Percentiles rank a stretch among this genome's conserved stretches.
phyloP scores from a whole-genome alignment of 2,329 filamentous ascomycete genomes.

The Xylariomycetidae sp. region DNA sequence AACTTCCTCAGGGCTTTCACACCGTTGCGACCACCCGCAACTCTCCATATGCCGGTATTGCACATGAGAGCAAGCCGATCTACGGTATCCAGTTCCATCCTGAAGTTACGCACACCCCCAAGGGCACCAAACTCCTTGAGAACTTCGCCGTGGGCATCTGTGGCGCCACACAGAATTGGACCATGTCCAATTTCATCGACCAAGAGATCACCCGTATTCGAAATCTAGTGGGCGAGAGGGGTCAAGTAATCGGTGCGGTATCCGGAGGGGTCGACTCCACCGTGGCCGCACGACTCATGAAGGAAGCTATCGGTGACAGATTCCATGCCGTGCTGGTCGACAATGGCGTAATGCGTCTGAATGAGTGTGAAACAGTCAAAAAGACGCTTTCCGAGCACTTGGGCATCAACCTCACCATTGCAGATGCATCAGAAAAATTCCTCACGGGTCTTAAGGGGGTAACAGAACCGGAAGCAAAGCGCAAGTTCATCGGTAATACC shows the following conservation, averaged over 20 bases:
- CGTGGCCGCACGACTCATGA: constrained; percentile 81
- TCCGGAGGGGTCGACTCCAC: constrained; percentile 87
- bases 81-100: constrained; percentile 88
- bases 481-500: constrained; percentile 82
- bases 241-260: constrained; percentile 76
- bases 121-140: constrained; percentile 18
- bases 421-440: constrained; percentile 75
- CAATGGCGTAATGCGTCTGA: constrained; percentile 75
- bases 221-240: constrained; percentile 72
- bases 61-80: constrained; percentile 63
- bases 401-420: constrained; percentile 84
- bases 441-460: constrained; percentile 72
- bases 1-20: constrained; percentile 68
- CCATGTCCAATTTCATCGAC: constrained; percentile 58
- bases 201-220: constrained; percentile 79
- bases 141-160: constrained; percentile 9
- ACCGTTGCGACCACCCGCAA: constrained; percentile 72
- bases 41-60: constrained; percentile 75
- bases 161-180: not conserved
- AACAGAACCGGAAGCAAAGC: constrained; percentile 75
- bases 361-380: constrained; percentile 80
- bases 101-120: constrained; percentile 51
- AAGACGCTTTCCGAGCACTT: constrained; percentile 73
- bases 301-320: constrained; percentile 74
- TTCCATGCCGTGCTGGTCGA: constrained; percentile 85